phyloP scores from a whole-genome alignment of 495 filamentous ascomycete species.

The Tetracladium setigerum region DNA sequence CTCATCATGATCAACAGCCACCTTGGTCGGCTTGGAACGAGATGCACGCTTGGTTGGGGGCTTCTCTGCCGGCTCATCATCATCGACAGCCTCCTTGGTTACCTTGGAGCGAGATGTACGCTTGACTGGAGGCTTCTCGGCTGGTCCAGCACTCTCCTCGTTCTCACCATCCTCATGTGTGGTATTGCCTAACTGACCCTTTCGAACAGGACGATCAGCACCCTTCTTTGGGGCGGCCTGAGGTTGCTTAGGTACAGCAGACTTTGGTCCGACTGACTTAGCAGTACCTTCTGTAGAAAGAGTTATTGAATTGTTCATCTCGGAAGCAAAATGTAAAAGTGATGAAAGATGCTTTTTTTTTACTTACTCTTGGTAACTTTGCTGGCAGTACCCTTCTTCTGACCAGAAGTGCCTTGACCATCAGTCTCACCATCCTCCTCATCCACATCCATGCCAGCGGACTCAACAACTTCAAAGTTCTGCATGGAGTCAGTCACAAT shows the following conservation, averaged over 20 bases:
- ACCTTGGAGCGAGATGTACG: background rate
- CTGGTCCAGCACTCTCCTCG: background rate
- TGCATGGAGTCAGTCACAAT: background rate
- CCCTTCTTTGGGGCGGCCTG: constrained; percentile 1
- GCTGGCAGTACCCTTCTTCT: background rate
- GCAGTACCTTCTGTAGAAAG: background rate
- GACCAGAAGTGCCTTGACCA: no score
- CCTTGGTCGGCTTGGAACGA: no score
- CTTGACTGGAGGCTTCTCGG: background rate
- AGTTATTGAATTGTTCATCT: no score
- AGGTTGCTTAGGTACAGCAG: background rate
- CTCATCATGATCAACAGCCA: no score
- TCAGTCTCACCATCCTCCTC: no score
- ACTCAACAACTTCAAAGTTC: background rate
- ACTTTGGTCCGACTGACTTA: background rate
- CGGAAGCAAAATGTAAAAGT: no score
- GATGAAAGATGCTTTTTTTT: no score
- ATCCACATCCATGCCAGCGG: no score
- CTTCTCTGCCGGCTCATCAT: no score
- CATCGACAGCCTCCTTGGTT: constrained; percentile 4
- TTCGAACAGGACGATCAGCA: background rate
- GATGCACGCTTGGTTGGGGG: no score
- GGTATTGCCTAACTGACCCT: no score
- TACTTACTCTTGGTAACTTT: background rate
- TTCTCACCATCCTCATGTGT: no score